Evolutionary conservation across 257 asterid genomes (phyloP).

Genomic region (Echium plantagineum): DNA sequence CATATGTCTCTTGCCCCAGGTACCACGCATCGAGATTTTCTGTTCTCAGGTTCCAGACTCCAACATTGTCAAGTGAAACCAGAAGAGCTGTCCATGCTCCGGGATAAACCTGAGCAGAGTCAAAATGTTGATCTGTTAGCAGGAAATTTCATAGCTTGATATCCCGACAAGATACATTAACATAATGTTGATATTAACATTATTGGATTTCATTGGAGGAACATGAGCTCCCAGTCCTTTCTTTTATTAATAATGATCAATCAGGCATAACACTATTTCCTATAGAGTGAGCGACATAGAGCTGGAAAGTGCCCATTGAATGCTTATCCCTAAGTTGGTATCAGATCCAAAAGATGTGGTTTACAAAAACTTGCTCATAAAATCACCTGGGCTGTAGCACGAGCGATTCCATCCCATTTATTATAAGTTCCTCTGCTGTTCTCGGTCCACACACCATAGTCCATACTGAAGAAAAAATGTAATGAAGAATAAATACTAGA

Average conservation of each 20-base stretch:
- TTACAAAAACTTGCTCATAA: not conserved
- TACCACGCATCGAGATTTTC: slow-evolving; percentile 95
- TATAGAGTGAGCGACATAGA: too few relatives aligned
- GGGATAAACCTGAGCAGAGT: slow-evolving; percentile 55
- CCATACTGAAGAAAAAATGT: slow-evolving; percentile 54
- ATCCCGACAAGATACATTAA: too few relatives aligned
- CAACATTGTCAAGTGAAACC: slow-evolving; percentile 80
- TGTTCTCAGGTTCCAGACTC: slow-evolving; percentile 89
- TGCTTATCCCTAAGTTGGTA: too few relatives aligned
- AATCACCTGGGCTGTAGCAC: slow-evolving; percentile 73
- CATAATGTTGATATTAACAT: too few relatives aligned
- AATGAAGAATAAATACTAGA: slow-evolving; percentile 5
- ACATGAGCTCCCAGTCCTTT: too few relatives aligned
- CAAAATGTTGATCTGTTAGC: not conserved
- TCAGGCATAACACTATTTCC: too few relatives aligned
- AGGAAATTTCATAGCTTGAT: too few relatives aligned
- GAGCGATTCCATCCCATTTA: slow-evolving; percentile 96
- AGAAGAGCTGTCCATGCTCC: slow-evolving; percentile 92
- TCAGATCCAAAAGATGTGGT: too few relatives aligned
- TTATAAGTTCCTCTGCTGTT: slow-evolving; percentile 94
- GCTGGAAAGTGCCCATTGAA: too few relatives aligned
- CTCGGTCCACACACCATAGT: slow-evolving; percentile 86
- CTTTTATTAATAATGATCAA: too few relatives aligned
- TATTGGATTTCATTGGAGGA: too few relatives aligned
- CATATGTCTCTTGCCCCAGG: slow-evolving; percentile 91